These are phyloP conservation scores for Diaporthe longicolla DNA, from an alignment of 2,329 filamentous ascomycete genomes.

Conservation along the genomic window DNA sequence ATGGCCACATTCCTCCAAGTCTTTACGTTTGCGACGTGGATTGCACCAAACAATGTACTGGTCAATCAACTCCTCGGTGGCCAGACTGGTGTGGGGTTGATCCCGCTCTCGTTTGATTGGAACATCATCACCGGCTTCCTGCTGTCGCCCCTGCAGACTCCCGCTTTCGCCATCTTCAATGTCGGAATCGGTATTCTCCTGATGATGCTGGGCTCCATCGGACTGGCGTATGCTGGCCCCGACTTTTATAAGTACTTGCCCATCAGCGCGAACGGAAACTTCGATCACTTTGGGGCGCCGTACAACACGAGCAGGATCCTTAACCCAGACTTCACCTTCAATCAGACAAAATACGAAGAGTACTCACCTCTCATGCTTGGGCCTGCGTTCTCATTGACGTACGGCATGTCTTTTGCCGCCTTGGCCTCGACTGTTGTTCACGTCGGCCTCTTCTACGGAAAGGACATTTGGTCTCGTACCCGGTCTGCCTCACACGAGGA, in stretches of 20 bases:
- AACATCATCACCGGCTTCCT: conserved; percentile 67
- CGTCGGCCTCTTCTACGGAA: conserved; percentile 65
- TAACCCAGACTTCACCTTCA: conserved; percentile 58
- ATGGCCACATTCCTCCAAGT: conserved; percentile 53
- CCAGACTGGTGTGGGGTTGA: conserved; percentile 69
- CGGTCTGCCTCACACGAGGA: conserved; percentile 55
- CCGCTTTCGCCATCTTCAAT: conserved; percentile 73
- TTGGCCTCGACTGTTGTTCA: conserved; percentile 68
- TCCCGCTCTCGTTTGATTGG: conserved; percentile 73
- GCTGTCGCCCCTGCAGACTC: conserved; percentile 70
- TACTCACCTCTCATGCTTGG: conserved; percentile 67
- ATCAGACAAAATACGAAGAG: conserved; percentile 58
- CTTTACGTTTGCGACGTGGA: conserved; percentile 74
- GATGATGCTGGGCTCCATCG: conserved; percentile 57
- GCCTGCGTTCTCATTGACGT: conserved; percentile 68
- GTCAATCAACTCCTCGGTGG: conserved; percentile 75
- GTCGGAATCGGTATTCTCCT: conserved; percentile 69
- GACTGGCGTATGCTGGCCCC: conserved; percentile 61
- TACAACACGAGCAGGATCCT: conserved; percentile 64
- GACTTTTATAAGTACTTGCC: conserved; percentile 63
- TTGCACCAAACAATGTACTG: conserved; percentile 71
- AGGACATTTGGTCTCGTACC: conserved; percentile 46
- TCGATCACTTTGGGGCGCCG: conserved; percentile 61
- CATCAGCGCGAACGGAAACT: conserved; percentile 66
- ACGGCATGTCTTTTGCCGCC: conserved; percentile 70